These are phyloP conservation scores for Elongisporangium prolatum DNA, from an alignment of 352 stramenopile genomes.

Conservation along the genomic window DNA sequence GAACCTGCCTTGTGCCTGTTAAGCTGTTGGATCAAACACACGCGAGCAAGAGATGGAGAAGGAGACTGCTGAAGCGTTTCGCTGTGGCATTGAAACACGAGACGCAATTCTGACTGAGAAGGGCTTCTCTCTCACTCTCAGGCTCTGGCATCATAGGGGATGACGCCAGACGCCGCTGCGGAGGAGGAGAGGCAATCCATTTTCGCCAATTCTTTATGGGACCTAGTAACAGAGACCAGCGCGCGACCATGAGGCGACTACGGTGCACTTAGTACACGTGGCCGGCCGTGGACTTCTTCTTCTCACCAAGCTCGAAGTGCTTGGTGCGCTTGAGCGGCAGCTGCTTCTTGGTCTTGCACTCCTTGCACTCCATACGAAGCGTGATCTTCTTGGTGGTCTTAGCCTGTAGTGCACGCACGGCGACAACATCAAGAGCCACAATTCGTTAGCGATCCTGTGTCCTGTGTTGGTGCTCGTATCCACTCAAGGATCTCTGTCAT, in stretches of 20 bases:
- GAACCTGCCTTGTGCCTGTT: neutral
- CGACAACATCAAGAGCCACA: neutral
- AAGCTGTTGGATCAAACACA: neutral
- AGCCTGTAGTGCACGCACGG: constrained; percentile 45
- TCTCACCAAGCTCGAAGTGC: constrained; percentile 99
- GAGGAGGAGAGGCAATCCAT: neutral
- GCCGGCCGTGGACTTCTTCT: constrained; percentile 95
- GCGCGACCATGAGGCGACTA: neutral
- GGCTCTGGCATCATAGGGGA: neutral
- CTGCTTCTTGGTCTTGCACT: constrained; percentile 99
- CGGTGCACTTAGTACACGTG: constrained; percentile 93
- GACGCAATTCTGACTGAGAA: neutral
- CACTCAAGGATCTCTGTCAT: neutral
- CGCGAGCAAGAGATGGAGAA: neutral
- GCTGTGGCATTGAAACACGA: neutral
- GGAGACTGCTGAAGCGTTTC: neutral
- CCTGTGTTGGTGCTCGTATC: neutral
- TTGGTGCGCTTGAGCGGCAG: constrained; percentile 99
- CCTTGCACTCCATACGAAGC: constrained; percentile 99
- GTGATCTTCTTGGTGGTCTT: constrained; percentile 98
- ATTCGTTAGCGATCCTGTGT: neutral
- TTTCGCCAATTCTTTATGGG: neutral
- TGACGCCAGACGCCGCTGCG: neutral
- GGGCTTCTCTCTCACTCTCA: neutral
- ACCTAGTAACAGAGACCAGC: neutral